A percentile compares a stretch with the other conserved stretches of the same genome.
Conservation (phyloP, 2,329 filamentous ascomycete species). For the Simplicillium aogashimaense region DNA sequence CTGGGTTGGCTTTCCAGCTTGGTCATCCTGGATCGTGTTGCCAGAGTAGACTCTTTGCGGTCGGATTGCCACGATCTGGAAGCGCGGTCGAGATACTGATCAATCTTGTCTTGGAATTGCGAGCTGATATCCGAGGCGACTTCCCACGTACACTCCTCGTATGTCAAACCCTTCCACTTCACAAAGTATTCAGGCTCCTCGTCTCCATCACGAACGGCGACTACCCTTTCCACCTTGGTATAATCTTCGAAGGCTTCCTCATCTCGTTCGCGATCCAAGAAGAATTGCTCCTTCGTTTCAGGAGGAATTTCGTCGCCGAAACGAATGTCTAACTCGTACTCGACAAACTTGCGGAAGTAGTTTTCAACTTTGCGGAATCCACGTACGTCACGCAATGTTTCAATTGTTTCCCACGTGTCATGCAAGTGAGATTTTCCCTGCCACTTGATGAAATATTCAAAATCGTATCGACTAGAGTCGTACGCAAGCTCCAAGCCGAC, state of each 20-base stretch:
- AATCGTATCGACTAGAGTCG: conserved; percentile 60
- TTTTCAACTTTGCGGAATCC: conserved; percentile 89
- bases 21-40: conserved; percentile 63
- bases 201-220: conserved; percentile 71
- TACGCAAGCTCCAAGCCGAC: conserved; percentile 51
- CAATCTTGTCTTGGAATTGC: conserved; percentile 80
- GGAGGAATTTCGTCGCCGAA: conserved; percentile 68
- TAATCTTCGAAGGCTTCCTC: conserved; percentile 83
- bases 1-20: conserved; percentile 72
- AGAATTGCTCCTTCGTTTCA: conserved; percentile 87
- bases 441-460: conserved; percentile 94
- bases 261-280: conserved; percentile 86
- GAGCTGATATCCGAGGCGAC: conserved; percentile 61
- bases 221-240: conserved; percentile 86
- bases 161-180: conserved; percentile 93
- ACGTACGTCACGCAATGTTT: conserved; percentile 64
- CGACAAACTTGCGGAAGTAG: conserved; percentile 78
- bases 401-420: conserved; percentile 84
- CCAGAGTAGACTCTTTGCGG: conserved; percentile 62
- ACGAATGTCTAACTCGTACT: conserved; percentile 68
- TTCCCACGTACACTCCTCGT: conserved; percentile 96
- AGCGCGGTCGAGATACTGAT: conserved; percentile 78
- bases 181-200: conserved; percentile 81
- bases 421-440: conserved; percentile 91
- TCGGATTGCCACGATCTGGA: conserved; percentile 75